These are phyloP conservation scores for Marasmius fiardii DNA, from an alignment of 1,284 basidiomycete genomes.

Conservation along the genomic window DNA sequence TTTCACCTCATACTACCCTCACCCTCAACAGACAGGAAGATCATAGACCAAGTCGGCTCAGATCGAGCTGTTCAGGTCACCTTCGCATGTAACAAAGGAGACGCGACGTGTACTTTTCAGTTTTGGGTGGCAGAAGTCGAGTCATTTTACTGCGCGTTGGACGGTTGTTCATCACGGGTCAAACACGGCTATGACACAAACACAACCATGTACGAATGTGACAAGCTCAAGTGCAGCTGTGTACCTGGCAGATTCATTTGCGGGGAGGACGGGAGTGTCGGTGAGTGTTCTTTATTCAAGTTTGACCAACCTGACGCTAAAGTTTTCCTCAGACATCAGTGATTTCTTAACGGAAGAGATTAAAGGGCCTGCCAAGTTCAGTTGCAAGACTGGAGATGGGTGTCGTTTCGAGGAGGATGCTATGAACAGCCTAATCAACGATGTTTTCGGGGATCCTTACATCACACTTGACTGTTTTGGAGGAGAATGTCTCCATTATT, in stretches of 20 bases:
- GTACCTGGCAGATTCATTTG: conserved; percentile 93
- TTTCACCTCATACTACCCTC: conserved; percentile 8
- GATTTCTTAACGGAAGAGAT: conserved; percentile 92
- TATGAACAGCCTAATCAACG: conserved; percentile 93
- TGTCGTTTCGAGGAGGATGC: conserved; percentile 94
- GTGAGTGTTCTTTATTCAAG: conserved; percentile 42
- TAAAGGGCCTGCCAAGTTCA: conserved; percentile 87
- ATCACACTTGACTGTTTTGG: conserved; percentile 87
- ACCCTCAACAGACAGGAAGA: conserved; percentile 69
- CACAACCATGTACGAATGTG: conserved; percentile 74
- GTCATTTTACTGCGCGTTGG: conserved; percentile 92
- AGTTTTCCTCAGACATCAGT: conserved; percentile 70
- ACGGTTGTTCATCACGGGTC: conserved; percentile 55
- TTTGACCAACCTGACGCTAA: background rate
- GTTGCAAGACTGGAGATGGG: conserved; percentile 69
- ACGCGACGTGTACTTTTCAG: conserved; percentile 83
- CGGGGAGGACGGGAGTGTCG: conserved; percentile 92
- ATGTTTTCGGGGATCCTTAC: conserved; percentile 89
- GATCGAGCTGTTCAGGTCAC: conserved; percentile 91
- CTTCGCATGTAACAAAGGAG: conserved; percentile 74
- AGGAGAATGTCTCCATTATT: conserved; percentile 93
- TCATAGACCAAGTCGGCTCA: conserved; percentile 80
- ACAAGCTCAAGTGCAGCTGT: conserved; percentile 86
- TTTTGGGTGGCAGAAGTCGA: conserved; percentile 96
- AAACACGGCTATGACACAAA: conserved; percentile 65